A percentile compares a stretch with the other conserved stretches of the same genome.
phyloP scores from a whole-genome alignment of 345 rosid species.

The Psidium friedrichsthalianum region DNA sequence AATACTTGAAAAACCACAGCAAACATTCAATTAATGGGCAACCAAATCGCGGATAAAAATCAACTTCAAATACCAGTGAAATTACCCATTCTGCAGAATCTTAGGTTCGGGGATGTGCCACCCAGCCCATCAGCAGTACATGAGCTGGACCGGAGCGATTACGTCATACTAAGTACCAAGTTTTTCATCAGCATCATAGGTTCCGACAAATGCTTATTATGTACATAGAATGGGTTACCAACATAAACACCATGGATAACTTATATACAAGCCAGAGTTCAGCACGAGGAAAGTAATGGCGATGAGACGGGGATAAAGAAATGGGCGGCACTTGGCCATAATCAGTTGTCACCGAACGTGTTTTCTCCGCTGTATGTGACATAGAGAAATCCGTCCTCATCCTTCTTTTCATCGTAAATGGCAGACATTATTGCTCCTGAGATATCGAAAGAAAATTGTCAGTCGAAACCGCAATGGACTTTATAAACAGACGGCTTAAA shows the following conservation, averaged over 20 bases:
- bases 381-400: constrained; percentile 77
- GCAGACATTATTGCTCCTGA: constrained; percentile 68
- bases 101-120: background rate
- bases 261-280: background rate
- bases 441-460: background rate
- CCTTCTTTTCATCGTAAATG: constrained; percentile 72
- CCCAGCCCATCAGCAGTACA: background rate
- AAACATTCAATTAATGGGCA: background rate
- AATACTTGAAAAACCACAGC: background rate
- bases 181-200: background rate
- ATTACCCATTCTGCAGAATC: no score
- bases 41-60: background rate
- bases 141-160: background rate
- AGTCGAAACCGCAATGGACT: background rate
- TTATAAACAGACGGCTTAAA: background rate
- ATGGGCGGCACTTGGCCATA: background rate
- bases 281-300: background rate
- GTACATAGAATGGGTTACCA: background rate
- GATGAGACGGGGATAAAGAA: background rate
- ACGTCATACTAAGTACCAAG: background rate
- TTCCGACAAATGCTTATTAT: background rate
- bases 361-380: constrained; percentile 84
- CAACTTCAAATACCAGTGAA: background rate
- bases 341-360: constrained; percentile 38
- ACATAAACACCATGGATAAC: background rate